Evolutionary conservation across 2,329 filamentous ascomycete species (phyloP).

Genomic region (Colletotrichum sp.): DNA sequence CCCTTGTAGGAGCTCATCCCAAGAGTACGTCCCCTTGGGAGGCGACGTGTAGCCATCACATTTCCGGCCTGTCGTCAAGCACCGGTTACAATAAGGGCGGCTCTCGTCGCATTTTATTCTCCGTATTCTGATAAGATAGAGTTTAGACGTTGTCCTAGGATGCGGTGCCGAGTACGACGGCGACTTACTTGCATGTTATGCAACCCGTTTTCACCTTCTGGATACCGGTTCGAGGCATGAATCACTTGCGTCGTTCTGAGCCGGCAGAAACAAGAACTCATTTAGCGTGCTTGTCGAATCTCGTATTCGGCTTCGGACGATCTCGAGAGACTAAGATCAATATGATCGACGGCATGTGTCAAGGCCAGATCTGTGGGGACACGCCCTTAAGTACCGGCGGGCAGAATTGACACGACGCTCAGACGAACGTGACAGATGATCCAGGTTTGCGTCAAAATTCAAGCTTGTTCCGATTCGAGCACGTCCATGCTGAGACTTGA

Average conservation of each 20-base stretch:
- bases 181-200: slow-evolving; percentile 23
- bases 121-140: not conserved
- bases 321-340: not conserved
- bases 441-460: not conserved
- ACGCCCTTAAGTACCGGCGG: not conserved
- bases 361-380: not conserved
- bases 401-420: not conserved
- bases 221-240: not conserved
- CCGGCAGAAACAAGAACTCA: not conserved
- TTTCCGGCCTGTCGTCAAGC: slow-evolving; percentile 11
- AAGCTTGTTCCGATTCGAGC: not conserved
- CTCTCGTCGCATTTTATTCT: slow-evolving; percentile 23
- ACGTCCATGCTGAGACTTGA: not conserved
- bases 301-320: not conserved
- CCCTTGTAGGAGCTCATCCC: not conserved
- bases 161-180: not conserved
- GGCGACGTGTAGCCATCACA: slow-evolving; percentile 20
- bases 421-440: not conserved
- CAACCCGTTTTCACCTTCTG: slow-evolving; percentile 22
- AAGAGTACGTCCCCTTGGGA: not conserved
- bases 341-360: not conserved
- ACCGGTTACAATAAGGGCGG: slow-evolving; percentile 21
- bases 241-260: not conserved
- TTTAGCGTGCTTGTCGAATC: not conserved
- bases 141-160: not conserved